A percentile compares a stretch with the other conserved stretches of the same genome.
Evolutionary conservation across 345 rosid species (phyloP).

Genomic region (Streptanthus diversifolius): DNA sequence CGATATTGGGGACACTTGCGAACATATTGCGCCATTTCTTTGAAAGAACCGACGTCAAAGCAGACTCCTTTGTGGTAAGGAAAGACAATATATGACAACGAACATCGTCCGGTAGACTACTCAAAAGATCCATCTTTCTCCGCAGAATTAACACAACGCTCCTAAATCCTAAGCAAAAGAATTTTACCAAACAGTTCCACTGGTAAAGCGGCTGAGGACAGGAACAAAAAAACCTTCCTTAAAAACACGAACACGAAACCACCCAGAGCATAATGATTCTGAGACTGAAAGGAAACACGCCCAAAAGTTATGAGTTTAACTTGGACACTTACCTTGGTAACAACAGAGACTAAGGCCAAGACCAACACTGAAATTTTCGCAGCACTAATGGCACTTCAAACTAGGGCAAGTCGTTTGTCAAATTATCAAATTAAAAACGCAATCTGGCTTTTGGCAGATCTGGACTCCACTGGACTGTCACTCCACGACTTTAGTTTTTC

Average conservation of each 20-base stretch:
- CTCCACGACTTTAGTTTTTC: too few relatives aligned
- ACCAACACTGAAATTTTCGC: background rate
- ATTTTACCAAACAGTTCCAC: background rate
- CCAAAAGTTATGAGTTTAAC: background rate
- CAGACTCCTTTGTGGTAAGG: conserved; percentile 18
- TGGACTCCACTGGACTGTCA: too few relatives aligned
- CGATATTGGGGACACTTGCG: background rate
- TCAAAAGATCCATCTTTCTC: conserved; percentile 22
- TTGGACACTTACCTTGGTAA: background rate
- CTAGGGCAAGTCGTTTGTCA: background rate
- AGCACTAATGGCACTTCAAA: background rate
- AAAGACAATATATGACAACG: conserved; percentile 6
- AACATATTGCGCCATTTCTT: conserved; percentile 9
- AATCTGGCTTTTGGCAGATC: too few relatives aligned
- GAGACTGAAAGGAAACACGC: background rate
- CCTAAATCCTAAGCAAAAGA: background rate
- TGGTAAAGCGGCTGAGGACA: too few relatives aligned
- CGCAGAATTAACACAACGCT: background rate
- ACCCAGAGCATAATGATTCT: background rate
- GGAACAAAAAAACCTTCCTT: background rate
- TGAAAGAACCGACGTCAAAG: conserved; percentile 9
- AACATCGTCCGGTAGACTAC: conserved; percentile 6
- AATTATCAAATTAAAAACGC: too few relatives aligned
- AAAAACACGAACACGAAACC: background rate
- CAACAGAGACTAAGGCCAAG: background rate